Percentiles rank a stretch among this genome's conserved stretches.
Conservation (phyloP, 2,329 filamentous ascomycete species). For the Fusarium siculi region DNA sequence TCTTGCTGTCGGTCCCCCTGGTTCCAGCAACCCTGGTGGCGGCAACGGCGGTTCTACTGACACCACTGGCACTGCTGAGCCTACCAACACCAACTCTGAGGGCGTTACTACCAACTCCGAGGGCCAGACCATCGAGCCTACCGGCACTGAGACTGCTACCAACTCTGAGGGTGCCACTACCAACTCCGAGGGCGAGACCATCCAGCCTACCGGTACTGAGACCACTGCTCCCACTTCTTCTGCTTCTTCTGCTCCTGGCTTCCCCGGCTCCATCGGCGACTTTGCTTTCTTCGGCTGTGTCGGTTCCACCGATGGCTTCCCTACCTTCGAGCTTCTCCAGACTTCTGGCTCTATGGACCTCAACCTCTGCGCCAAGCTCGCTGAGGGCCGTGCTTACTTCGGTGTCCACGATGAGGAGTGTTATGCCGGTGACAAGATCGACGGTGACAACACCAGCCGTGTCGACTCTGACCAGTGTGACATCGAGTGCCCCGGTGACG, state of each 20-base stretch:
- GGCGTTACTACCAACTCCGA: slow-evolving; percentile 3
- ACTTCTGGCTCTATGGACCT: slow-evolving; percentile 34
- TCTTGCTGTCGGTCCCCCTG: slow-evolving; percentile 9
- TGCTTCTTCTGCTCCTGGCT: slow-evolving; percentile 17
- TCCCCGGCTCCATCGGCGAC: slow-evolving; percentile 32
- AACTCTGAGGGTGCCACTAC: not conserved
- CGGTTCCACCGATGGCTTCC: slow-evolving; percentile 33
- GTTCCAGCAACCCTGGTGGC: not conserved
- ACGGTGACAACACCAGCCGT: slow-evolving; percentile 4
- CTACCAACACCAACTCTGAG: not conserved
- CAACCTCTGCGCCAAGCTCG: slow-evolving; percentile 42
- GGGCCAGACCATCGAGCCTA: not conserved
- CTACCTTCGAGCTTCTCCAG: slow-evolving; percentile 35
- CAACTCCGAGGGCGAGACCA: slow-evolving; percentile 7
- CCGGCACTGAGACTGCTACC: not conserved
- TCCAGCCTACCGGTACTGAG: slow-evolving; percentile 12
- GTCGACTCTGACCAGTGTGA: slow-evolving; percentile 24
- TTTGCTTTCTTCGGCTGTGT: slow-evolving; percentile 45
- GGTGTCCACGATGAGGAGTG: slow-evolving; percentile 43
- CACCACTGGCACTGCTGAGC: slow-evolving; percentile 46
- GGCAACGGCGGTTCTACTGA: slow-evolving; percentile 32
- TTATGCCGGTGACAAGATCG: slow-evolving; percentile 38
- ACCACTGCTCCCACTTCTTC: slow-evolving; percentile 44
- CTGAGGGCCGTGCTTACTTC: slow-evolving; percentile 40
- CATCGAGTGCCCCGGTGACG: slow-evolving; percentile 38